A percentile compares a stretch with the other conserved stretches of the same genome.
Evolutionary conservation across 768 basidiomycete species (phyloP).

Genomic region (Leccinum uliginosum): DNA sequence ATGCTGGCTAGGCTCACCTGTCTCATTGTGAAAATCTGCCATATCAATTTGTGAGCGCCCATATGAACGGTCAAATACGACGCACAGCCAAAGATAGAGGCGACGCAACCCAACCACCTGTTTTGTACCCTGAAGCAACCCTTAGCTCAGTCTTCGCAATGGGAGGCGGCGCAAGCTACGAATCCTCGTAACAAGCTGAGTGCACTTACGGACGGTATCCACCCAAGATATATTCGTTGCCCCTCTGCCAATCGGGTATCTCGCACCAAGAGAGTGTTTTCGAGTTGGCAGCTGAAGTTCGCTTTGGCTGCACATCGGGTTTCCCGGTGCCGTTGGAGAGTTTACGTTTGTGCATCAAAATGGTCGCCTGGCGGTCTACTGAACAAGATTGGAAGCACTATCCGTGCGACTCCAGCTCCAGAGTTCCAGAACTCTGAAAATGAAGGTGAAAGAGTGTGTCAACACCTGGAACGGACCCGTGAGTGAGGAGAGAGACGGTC

Average conservation of each 20-base stretch:
- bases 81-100: conserved; percentile 67
- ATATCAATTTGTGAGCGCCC: conserved; percentile 15
- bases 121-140: conserved; percentile 46
- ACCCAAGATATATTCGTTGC: conserved; percentile 67
- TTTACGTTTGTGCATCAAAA: conserved; percentile 16
- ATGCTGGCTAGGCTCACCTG: conserved; percentile 38
- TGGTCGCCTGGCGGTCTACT: not conserved
- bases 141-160: not conserved
- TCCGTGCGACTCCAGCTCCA: not conserved
- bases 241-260: conserved; percentile 64
- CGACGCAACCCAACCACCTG: conserved; percentile 57
- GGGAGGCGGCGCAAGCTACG: conserved; percentile 3
- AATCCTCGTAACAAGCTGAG: not conserved
- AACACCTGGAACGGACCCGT: not conserved
- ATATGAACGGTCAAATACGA: conserved; percentile 15
- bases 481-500: not conserved
- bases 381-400: conserved; percentile 2
- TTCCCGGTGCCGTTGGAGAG: conserved; percentile 8
- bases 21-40: conserved; percentile 76
- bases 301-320: not conserved
- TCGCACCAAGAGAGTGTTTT: conserved; percentile 50
- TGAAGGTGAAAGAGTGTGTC: conserved; percentile 4
- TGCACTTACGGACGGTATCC: conserved; percentile 63
- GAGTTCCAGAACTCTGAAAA: conserved; percentile 4
- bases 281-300: not conserved